These are phyloP conservation scores for Neonothopanus nambi DNA, from an alignment of 1,284 basidiomycete genomes.

Conservation along the genomic window DNA sequence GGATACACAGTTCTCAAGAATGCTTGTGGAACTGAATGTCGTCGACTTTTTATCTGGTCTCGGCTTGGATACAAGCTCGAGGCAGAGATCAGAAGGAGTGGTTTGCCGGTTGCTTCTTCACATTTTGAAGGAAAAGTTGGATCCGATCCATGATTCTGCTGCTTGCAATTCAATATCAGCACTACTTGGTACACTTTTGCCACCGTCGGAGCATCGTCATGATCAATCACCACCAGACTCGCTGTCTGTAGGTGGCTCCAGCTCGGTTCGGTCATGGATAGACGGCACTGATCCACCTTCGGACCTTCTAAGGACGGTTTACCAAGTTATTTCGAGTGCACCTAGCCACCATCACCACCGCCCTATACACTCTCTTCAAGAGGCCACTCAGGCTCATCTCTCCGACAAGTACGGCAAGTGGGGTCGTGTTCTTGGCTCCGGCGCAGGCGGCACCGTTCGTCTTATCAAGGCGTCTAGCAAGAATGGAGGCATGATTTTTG, in stretches of 20 bases:
- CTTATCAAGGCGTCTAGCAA: conserved; percentile 88
- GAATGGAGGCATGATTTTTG: conserved; percentile 82
- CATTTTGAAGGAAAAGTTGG: neutral
- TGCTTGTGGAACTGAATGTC: too few species aligned
- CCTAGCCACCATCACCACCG: conserved; percentile 16
- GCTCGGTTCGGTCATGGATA: neutral
- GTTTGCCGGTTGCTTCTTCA: neutral
- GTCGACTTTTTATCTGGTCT: too few species aligned
- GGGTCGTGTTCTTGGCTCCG: conserved; percentile 93
- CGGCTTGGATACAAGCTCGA: too few species aligned
- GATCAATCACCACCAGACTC: too few species aligned
- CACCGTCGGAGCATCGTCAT: neutral
- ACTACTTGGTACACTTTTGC: neutral
- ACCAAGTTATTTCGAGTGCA: neutral
- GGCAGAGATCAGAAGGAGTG: too few species aligned
- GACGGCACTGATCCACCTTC: neutral
- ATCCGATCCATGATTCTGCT: neutral
- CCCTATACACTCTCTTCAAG: conserved; percentile 61
- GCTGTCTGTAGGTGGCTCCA: too few species aligned
- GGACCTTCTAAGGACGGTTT: neutral
- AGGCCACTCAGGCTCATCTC: conserved; percentile 88
- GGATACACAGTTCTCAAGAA: too few species aligned
- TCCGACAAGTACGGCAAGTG: conserved; percentile 98
- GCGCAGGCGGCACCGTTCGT: conserved; percentile 96
- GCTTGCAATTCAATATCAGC: neutral